Percentiles rank a stretch among this genome's conserved stretches.
phyloP scores from a whole-genome alignment of 495 filamentous ascomycete species.

The Xylaria palmicola region DNA sequence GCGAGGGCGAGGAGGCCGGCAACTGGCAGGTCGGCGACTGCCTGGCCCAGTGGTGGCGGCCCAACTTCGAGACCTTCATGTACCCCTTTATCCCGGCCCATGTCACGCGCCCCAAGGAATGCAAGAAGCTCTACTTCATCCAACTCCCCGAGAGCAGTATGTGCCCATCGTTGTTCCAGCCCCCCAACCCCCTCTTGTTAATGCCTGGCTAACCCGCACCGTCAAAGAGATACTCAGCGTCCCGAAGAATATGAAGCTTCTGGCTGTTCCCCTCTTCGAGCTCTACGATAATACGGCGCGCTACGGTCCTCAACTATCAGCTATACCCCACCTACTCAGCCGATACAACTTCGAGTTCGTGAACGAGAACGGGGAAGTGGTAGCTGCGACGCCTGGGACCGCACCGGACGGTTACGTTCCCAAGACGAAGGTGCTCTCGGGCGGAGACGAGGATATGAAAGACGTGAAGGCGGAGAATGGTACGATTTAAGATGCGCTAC shows the following conservation, averaged over 20 bases:
- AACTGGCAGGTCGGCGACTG: conserved; percentile 95
- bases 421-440: conserved; percentile 74
- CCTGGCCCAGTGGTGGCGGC: conserved; percentile 96
- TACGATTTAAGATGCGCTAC: conserved; percentile 13
- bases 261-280: conserved; percentile 95
- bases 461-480: conserved; percentile 31
- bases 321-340: conserved; percentile 90
- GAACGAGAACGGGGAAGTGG: conserved; percentile 88
- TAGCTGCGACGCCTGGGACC: conserved; percentile 79
- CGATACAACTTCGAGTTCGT: conserved; percentile 97
- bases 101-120: conserved; percentile 95
- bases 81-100: conserved; percentile 96
- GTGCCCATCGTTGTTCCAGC: conserved; percentile 30
- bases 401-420: conserved; percentile 51
- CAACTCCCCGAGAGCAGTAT: conserved; percentile 87
- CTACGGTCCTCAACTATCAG: conserved; percentile 93
- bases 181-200: not conserved
- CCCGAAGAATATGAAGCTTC: conserved; percentile 99
- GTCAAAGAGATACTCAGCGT: conserved; percentile 86
- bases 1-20: conserved; percentile 81
- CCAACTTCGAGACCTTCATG: conserved; percentile 99
- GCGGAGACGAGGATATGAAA: conserved; percentile 60
- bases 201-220: conserved; percentile 20
- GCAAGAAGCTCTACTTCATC: conserved; percentile 98
- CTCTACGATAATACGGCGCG: conserved; percentile 94